Conservation (phyloP, 1,284 basidiomycete species). For the Moesziomyces parantarcticus region DNA sequence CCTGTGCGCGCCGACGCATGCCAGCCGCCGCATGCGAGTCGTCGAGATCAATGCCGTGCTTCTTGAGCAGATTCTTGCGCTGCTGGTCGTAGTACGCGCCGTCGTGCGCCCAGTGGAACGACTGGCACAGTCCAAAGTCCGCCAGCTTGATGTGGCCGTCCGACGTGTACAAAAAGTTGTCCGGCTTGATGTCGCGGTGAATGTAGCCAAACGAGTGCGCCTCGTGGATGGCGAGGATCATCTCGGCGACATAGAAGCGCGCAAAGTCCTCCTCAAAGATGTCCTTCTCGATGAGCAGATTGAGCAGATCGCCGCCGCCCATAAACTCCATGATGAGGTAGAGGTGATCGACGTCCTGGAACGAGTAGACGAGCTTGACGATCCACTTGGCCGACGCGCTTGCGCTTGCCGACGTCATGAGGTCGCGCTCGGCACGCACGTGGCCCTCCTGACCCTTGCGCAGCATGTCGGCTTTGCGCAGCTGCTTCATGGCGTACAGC, state of each 20-base stretch:
- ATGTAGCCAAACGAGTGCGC: conserved; percentile 96
- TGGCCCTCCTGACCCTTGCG: conserved; percentile 98
- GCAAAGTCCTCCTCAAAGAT: conserved; percentile 94
- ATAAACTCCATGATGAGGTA: conserved; percentile 90
- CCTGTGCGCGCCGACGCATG: conserved; percentile 31
- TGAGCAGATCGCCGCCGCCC: conserved; percentile 94
- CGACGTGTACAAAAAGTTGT: conserved; percentile 95
- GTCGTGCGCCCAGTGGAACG: conserved; percentile 66
- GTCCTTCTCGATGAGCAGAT: conserved; percentile 91
- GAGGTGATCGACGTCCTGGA: conserved; percentile 77
- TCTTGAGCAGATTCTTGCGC: conserved; percentile 84
- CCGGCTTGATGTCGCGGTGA: conserved; percentile 94
- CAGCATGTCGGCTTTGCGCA: conserved; percentile 94
- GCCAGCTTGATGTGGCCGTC: conserved; percentile 92
- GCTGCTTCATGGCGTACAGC: conserved; percentile 96
- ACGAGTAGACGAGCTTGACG: conserved; percentile 86
- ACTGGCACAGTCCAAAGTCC: conserved; percentile 85
- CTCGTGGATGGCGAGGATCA: conserved; percentile 94
- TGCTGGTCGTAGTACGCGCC: conserved; percentile 86
- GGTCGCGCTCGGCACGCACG: conserved; percentile 87
- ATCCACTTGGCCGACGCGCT: conserved; percentile 76
- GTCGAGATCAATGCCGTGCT: conserved; percentile 93
- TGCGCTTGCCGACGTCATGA: conserved; percentile 77
- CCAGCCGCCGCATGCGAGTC: conserved; percentile 72
- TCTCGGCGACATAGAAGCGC: conserved; percentile 95